Base-by-base conservation (phyloP, 345 rosid genomes). In the Acer negundo region DNA sequence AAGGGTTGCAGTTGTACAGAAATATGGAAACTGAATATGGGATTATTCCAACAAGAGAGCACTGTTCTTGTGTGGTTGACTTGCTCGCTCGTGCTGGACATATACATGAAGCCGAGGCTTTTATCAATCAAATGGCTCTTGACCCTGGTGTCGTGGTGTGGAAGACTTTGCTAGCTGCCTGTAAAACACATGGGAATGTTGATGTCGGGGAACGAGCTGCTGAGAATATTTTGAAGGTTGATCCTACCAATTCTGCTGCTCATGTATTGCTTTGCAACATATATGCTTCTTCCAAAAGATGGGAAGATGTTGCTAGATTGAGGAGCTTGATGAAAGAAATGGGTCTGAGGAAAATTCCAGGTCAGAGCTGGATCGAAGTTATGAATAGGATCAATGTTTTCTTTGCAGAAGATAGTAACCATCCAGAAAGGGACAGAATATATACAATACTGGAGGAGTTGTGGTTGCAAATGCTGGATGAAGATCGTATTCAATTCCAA, bases 361-460 rank as follows among this genome's bases (percentile, higher is more conserved):
- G 97, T 47, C 91, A 88, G 79, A 94, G 98, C 83, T 89, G 94
- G 96, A 87, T 91, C 31, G 96, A 90, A 79, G 80, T 92, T 69
- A 75, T 85, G 77, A 79, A 82, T 19, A 70, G 64, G 31, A 78
- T 85, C 53, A 92, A 92, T 80, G 78, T 86, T 69, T 92, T 94
- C 79, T 69, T 87, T 77, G 96, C 92, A 28, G 85, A 86, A 65
- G 96, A 92, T 79, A 75, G 80, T 74, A 58, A 84, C 77, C 96
- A 91, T 84, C 89, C 90, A 12, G 90, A 91, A 80, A 87, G 83
- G 74, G 87, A 82, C n/a, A 82, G 75, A 73, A 85, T 90, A 75
- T 85, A 84, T 55, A 47, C 64, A 49, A 82, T 82, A 46, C 24
- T 90, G 56, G 85, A 82, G 11, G 87, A 83, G 77, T 71, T 88